Base-by-base conservation (phyloP, 352 stramenopile species). In the Phytophthora melonis region DNA sequence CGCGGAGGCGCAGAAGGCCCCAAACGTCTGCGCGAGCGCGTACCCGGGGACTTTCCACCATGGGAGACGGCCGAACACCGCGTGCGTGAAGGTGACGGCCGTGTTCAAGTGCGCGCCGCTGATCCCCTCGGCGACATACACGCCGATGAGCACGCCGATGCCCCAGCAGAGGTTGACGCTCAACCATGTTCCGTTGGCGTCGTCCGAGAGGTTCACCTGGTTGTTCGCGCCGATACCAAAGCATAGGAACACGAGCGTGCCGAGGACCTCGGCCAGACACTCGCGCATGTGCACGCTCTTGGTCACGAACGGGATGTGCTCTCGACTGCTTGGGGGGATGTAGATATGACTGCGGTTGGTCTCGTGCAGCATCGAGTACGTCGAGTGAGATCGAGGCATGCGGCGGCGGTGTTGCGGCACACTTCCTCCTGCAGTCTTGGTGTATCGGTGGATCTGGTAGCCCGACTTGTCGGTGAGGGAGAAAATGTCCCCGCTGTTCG, bases 91-190 rank as follows among this genome's bases (percentile, higher is more conserved):
- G 5, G 81, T 85, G 19, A 91, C 78, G 23, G 83, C 77, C 0
- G 81, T 82, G 71, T 91, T 91, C 41, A 91, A 55, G 68, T 91
- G 83, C 11, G 79, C 79, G 16, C 81, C 79, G 52, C 79, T 88
- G 50, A 87, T 70, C 45, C 81, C 78, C 13, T 80, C 80, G 0
- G 74, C 72, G 18, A 68, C 58, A 68, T 91, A 81, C 41, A 91
- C 80, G n/a, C 73, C 81, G 23, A 91, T 77, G 52, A 79, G 56
- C 2, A 71, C 68, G 4, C 68, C 68, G 23, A 75, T 77, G 1
- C 70, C 70, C 65, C 70, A 77, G 58, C 70, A 77, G 47, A 77
- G 73, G 19, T 82, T 90, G 70, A 92, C 86, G 60, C 83, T 90
- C 19, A 89, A 68, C 72, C 80, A 90, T 47, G 81, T 88, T 41